Evolutionary conservation across 768 basidiomycete species (phyloP).

Genomic region (Leccinum imitatum): DNA sequence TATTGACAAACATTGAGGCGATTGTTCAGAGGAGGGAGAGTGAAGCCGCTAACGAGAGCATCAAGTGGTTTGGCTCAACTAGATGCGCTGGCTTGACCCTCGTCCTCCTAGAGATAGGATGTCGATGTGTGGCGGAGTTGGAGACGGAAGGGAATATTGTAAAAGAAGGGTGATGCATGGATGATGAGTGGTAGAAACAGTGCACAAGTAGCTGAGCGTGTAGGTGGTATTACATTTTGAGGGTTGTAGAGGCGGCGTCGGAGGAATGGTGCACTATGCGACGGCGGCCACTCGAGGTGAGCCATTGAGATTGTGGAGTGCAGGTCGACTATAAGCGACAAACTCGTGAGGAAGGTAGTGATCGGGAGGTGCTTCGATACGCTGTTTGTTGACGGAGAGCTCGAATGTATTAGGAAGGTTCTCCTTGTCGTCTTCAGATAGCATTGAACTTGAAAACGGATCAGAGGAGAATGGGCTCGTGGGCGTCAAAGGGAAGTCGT

Average conservation of each 20-base stretch:
- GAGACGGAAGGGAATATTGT: conserved; percentile 51
- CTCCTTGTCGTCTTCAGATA: conserved; percentile 77
- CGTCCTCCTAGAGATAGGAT: conserved; percentile 40
- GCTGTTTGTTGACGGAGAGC: conserved; percentile 69
- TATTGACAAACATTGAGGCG: conserved; percentile 15
- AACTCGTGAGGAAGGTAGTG: conserved; percentile 82
- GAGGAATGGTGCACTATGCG: conserved; percentile 50
- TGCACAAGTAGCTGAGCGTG: conserved; percentile 62
- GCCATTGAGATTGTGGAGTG: conserved; percentile 75
- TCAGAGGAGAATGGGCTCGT: conserved; percentile 57
- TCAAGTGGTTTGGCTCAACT: conserved; percentile 23
- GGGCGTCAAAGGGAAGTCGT: conserved; percentile 83
- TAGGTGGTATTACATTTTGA: conserved; percentile 80
- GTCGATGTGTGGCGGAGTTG: conserved; percentile 50
- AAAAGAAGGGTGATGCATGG: conserved; percentile 61
- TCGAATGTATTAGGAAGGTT: conserved; percentile 72
- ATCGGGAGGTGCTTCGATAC: conserved; percentile 65
- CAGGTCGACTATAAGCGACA: conserved; percentile 74
- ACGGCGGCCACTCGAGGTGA: conserved; percentile 53
- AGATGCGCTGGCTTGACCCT: conserved; percentile 14
- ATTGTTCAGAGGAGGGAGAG: conserved; percentile 15
- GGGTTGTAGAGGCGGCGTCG: conserved; percentile 46
- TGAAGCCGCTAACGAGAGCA: conserved; percentile 12
- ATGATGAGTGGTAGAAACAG: conserved; percentile 63
- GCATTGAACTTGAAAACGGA: conserved; percentile 56